Conservation (phyloP, 2,329 filamentous ascomycete species). For the Phaeophleospora eucalypticola region DNA sequence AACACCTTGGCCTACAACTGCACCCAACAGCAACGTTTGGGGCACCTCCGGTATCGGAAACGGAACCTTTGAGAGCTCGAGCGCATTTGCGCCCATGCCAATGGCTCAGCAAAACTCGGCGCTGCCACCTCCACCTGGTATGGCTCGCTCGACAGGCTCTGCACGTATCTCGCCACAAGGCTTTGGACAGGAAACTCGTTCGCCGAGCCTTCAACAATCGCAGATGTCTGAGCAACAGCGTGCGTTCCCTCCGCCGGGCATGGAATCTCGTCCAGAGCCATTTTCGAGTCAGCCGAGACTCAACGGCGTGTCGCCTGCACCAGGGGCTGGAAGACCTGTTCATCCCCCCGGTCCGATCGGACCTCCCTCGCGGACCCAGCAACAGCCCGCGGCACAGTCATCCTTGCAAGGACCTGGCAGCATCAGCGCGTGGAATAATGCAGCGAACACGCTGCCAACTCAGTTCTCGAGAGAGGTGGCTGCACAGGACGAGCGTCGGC, state of each 20-base stretch:
- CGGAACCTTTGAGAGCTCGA: constrained; percentile 60
- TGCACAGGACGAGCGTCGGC: constrained; percentile 17
- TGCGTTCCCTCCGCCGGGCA: constrained; percentile 26
- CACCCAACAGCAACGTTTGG: constrained; percentile 64
- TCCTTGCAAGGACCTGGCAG: constrained; percentile 10
- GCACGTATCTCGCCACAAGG: constrained; percentile 31
- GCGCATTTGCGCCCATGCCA: constrained; percentile 29
- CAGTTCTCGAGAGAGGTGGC: constrained; percentile 23
- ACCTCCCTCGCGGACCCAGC: constrained; percentile 32
- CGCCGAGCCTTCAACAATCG: constrained; percentile 25
- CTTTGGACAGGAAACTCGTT: constrained; percentile 24
- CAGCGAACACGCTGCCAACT: constrained; percentile 22
- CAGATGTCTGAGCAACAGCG: constrained; percentile 26
- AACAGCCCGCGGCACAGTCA: constrained; percentile 15
- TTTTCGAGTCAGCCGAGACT: constrained; percentile 24
- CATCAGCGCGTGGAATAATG: constrained; percentile 29
- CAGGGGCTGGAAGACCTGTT: constrained; percentile 28
- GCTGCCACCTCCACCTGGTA: constrained; percentile 32
- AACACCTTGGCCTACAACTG: constrained; percentile 28
- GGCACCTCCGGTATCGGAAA: constrained; percentile 71
- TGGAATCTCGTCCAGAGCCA: constrained; percentile 27
- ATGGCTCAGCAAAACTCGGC: constrained; percentile 26
- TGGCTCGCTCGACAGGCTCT: constrained; percentile 27
- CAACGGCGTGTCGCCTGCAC: constrained; percentile 29
- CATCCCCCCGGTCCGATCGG: constrained; percentile 34